phyloP scores from a whole-genome alignment of 441 rosid genomes.

The Adansonia madagascariensis region DNA sequence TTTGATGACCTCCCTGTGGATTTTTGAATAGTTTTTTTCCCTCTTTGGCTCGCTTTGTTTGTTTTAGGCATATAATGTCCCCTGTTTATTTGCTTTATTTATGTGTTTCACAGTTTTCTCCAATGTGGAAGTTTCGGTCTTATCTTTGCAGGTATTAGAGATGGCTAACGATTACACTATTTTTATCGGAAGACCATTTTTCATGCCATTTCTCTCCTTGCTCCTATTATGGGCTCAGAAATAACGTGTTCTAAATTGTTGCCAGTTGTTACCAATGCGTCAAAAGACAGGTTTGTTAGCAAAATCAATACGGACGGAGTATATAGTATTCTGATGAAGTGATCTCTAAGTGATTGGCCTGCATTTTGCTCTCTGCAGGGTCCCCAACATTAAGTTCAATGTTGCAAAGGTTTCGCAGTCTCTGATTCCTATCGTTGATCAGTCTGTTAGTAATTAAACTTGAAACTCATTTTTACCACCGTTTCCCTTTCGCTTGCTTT shows the following conservation, averaged over 20 bases:
- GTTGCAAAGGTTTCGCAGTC: constrained; percentile 90
- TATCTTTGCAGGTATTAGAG: constrained; percentile 62
- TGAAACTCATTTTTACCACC: not conserved
- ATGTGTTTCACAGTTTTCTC: not conserved
- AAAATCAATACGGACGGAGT: not conserved
- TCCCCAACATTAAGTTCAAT: constrained; percentile 90
- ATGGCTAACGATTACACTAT: constrained; percentile 74
- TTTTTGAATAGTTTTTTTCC: constrained; percentile 12
- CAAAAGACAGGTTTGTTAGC: constrained; percentile 76
- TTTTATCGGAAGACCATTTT: constrained; percentile 84
- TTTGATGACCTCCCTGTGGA: not conserved
- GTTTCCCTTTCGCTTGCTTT: not conserved
- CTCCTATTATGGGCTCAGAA: constrained; percentile 87
- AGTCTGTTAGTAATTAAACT: constrained; percentile 59
- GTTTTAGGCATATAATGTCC: not conserved
- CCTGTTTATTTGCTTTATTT: not conserved
- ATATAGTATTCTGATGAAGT: not conserved
- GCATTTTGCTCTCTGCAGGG: constrained; percentile 50
- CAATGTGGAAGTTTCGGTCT: constrained; percentile 23
- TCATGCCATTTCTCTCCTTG: constrained; percentile 76
- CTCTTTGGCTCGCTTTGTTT: not conserved
- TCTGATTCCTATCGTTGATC: constrained; percentile 79
- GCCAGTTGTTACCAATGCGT: constrained; percentile 65
- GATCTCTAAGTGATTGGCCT: constrained; percentile 23
- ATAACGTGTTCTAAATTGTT: constrained; percentile 80